phyloP scores from a whole-genome alignment of 139 green algal species.

The Picochlorum sp. region DNA sequence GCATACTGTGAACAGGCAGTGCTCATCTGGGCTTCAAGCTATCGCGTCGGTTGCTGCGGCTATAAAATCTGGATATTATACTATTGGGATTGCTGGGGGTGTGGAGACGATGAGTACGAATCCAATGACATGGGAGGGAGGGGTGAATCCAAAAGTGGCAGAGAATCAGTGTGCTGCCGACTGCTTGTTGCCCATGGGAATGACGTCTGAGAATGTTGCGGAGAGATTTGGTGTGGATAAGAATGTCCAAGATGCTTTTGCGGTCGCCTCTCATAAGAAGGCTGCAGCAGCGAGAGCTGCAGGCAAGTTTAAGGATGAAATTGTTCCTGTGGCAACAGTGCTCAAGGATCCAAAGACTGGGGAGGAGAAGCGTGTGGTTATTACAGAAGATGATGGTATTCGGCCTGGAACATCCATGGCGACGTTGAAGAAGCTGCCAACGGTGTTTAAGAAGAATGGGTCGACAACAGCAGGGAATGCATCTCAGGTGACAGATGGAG shows the following conservation, averaged over 20 bases:
- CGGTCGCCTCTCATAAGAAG: slow-evolving; percentile 66
- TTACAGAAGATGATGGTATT: slow-evolving; percentile 90
- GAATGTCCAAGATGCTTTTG: slow-evolving; percentile 74
- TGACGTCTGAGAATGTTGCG: slow-evolving; percentile 96
- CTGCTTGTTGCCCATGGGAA: slow-evolving; percentile 95
- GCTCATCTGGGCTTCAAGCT: slow-evolving; percentile 88
- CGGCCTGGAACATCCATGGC: slow-evolving; percentile 54
- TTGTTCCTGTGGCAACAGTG: slow-evolving; percentile 90
- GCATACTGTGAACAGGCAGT: slow-evolving; percentile 94
- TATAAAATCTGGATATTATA: slow-evolving; percentile 96
- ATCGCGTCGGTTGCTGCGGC: slow-evolving; percentile 86
- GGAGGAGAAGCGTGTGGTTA: slow-evolving; percentile 59
- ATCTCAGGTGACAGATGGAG: slow-evolving; percentile 92
- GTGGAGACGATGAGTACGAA: slow-evolving; percentile 95
- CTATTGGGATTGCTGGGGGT: slow-evolving; percentile 78
- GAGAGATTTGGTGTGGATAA: slow-evolving; percentile 70
- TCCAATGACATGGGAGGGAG: slow-evolving; percentile 95
- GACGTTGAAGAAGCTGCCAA: slow-evolving; percentile 54
- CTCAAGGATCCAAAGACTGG: slow-evolving; percentile 70
- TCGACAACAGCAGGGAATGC: slow-evolving; percentile 91
- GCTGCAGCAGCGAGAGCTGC: slow-evolving; percentile 66
- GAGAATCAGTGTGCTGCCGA: slow-evolving; percentile 55
- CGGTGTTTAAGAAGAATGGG: slow-evolving; percentile 91
- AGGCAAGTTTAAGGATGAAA: slow-evolving; percentile 89
- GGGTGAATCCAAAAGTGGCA: slow-evolving; percentile 78